Conservation (phyloP, 805 yeast genomes). For the Candida morakotiae region DNA sequence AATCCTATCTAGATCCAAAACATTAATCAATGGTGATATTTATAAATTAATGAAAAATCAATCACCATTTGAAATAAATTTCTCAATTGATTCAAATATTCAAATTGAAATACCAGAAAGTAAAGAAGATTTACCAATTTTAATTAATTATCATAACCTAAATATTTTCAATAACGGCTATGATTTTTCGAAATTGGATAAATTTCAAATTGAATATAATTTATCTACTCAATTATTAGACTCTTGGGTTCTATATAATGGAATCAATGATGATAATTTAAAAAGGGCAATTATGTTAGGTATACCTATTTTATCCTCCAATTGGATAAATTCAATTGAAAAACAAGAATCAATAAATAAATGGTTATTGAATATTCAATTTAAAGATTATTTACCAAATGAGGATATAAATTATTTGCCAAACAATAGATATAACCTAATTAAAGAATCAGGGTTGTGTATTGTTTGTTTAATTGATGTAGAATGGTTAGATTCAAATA, state of each 20-base stretch:
- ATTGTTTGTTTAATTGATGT: conserved; percentile 6
- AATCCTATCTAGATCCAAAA: conserved; percentile 27
- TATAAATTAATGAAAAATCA: conserved; percentile 16
- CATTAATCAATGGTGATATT: conserved; percentile 22
- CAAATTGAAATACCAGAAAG: conserved; percentile 8
- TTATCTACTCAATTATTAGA: conserved; percentile 11
- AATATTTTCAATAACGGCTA: no score
- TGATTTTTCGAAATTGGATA: conserved; percentile 1
- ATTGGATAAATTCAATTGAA: conserved; percentile 20
- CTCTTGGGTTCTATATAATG: conserved; percentile 21
- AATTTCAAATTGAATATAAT: conserved; percentile 7
- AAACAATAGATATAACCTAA: conserved; percentile 12
- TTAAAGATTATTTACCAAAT: conserved; percentile 13
- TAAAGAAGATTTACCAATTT: conserved; percentile 10
- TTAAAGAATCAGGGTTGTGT: conserved; percentile 12
- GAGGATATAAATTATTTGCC: conserved; percentile 8
- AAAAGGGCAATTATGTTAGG: conserved; percentile 24
- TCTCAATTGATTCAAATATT: conserved; percentile 6
- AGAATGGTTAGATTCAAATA: conserved; percentile 4
- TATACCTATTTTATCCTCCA: conserved; percentile 21
- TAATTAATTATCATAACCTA: conserved; percentile 19
- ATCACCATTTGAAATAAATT: conserved; percentile 1
- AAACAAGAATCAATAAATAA: conserved; percentile 11
- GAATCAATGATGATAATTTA: conserved; percentile 11
- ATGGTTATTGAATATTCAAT: conserved; percentile 19